These are phyloP conservation scores for Cyberlindnera nakhonratchasimensis DNA, from an alignment of 805 yeast genomes.

Conservation along the genomic window DNA sequence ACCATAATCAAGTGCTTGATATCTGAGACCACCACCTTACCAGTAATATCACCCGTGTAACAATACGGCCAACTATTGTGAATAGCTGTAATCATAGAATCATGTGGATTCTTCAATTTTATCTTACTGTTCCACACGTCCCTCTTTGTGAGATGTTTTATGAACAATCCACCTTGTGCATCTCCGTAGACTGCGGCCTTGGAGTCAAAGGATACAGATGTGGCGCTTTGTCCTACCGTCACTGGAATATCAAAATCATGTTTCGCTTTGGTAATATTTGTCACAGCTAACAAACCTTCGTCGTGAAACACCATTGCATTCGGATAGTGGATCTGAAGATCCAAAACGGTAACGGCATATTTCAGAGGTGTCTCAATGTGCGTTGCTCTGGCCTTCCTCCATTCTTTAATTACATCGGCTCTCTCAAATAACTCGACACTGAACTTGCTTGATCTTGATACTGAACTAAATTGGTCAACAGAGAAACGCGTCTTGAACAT, in stretches of 20 bases:
- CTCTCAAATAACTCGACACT: conserved; percentile 35
- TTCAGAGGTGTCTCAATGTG: background rate
- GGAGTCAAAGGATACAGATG: conserved; percentile 15
- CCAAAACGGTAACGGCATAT: conserved; percentile 9
- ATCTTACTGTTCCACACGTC: conserved; percentile 15
- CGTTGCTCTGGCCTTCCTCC: conserved; percentile 15
- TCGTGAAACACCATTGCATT: conserved; percentile 15
- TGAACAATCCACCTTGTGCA: conserved; percentile 18
- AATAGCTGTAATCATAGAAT: conserved; percentile 15
- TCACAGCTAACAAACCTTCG: conserved; percentile 18
- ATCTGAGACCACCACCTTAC: conserved; percentile 19
- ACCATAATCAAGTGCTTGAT: conserved; percentile 12
- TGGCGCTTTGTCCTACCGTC: conserved; percentile 19
- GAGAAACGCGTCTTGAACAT: conserved; percentile 31
- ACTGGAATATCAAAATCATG: conserved; percentile 21
- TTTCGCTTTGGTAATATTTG: conserved; percentile 16
- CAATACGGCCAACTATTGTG: conserved; percentile 16
- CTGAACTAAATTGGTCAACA: conserved; percentile 35
- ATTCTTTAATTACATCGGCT: conserved; percentile 20
- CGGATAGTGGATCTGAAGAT: conserved; percentile 19
- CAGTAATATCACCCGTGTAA: conserved; percentile 25
- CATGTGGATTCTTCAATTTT: conserved; percentile 12
- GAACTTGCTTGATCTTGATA: conserved; percentile 32
- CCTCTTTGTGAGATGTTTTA: conserved; percentile 17
- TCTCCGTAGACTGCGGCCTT: conserved; percentile 21